A percentile compares a stretch with the other conserved stretches of the same genome.
Conservation (phyloP, 805 yeast species). For the Yamadazyma takamatsuzukensis region DNA sequence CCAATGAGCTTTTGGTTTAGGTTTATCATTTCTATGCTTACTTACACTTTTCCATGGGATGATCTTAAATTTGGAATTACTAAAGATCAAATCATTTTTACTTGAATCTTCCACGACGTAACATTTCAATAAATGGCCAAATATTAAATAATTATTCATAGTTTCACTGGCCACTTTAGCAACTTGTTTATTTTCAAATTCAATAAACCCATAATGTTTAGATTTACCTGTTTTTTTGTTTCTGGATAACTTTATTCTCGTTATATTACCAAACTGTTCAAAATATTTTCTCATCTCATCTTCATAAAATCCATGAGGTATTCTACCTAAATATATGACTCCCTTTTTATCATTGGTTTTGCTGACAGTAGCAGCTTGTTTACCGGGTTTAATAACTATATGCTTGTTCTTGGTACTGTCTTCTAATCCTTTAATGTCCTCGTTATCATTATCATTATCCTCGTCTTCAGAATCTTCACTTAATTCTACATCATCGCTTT, state of each 20-base stretch:
- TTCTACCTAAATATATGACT: slow-evolving; percentile 83
- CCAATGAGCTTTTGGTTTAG: slow-evolving; percentile 58
- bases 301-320: slow-evolving; percentile 92
- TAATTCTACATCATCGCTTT: slow-evolving; percentile 16
- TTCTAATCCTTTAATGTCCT: slow-evolving; percentile 19
- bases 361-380: slow-evolving; percentile 9
- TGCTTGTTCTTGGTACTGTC: slow-evolving; percentile 18
- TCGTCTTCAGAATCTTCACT: slow-evolving; percentile 21
- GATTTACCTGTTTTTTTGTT: slow-evolving; percentile 88
- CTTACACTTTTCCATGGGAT: slow-evolving; percentile 59
- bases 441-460: slow-evolving; percentile 19
- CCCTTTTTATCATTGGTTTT: slow-evolving; percentile 42
- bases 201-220: slow-evolving; percentile 88
- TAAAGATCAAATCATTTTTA: slow-evolving; percentile 56
- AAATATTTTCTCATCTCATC: slow-evolving; percentile 75
- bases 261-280: slow-evolving; percentile 83
- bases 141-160: slow-evolving; percentile 89
- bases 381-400: slow-evolving; percentile 19
- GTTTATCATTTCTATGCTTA: slow-evolving; percentile 50
- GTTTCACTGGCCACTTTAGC: slow-evolving; percentile 91
- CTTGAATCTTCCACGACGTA: slow-evolving; percentile 53
- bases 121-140: slow-evolving; percentile 79
- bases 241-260: slow-evolving; percentile 76
- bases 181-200: slow-evolving; percentile 68
- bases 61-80: slow-evolving; percentile 53